phyloP scores from a whole-genome alignment of 208 protist genomes.

The Leishmania braziliensis region DNA sequence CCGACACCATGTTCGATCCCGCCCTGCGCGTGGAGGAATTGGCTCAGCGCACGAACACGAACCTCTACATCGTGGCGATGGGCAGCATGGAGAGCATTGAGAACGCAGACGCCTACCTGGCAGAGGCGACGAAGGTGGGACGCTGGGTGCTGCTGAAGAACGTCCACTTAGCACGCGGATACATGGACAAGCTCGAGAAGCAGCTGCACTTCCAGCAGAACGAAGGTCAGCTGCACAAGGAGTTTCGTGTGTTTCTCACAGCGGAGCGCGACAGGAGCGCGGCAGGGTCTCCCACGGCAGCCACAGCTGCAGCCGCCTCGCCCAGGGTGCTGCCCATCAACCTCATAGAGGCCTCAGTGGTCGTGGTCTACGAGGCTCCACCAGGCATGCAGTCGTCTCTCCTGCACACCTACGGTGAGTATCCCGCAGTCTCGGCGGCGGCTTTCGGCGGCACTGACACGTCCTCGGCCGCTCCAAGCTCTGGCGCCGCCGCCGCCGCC shows the following conservation, averaged over 20 bases:
- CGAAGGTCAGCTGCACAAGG: slow-evolving; percentile 55
- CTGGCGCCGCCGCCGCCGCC: background rate
- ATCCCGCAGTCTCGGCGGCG: background rate
- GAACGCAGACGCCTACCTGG: slow-evolving; percentile 93
- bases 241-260: slow-evolving; percentile 98
- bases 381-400: slow-evolving; percentile 96
- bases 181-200: slow-evolving; percentile 96
- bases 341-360: slow-evolving; percentile 73
- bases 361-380: slow-evolving; percentile 96
- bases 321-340: slow-evolving; percentile 62
- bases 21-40: slow-evolving; percentile 90
- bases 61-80: slow-evolving; percentile 92
- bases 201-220: slow-evolving; percentile 90
- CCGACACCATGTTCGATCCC: slow-evolving; percentile 95
- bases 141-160: slow-evolving; percentile 99
- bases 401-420: slow-evolving; percentile 81
- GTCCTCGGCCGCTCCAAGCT: background rate
- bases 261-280: slow-evolving; percentile 85
- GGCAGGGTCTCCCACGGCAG: background rate
- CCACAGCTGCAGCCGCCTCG: background rate
- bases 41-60: slow-evolving; percentile 55
- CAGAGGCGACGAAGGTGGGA: slow-evolving; percentile 73
- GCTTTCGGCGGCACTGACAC: background rate
- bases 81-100: slow-evolving; percentile 95
- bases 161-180: slow-evolving; percentile 96